Conservation (phyloP, 768 basidiomycete species). For the Mycena polygramma region DNA sequence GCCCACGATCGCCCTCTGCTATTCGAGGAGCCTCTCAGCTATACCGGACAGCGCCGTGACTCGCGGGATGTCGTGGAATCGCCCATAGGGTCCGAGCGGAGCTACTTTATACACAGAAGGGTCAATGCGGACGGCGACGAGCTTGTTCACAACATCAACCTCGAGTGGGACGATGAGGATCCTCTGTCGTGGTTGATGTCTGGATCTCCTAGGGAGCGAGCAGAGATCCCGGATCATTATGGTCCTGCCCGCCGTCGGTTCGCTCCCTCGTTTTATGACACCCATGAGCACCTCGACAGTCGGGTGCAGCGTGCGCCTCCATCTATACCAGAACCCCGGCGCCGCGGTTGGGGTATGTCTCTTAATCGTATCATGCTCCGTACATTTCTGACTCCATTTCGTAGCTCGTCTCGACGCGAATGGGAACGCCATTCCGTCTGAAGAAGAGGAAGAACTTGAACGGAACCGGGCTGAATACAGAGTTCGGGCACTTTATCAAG, state of each 20-base stretch:
- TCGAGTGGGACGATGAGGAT: constrained; percentile 56
- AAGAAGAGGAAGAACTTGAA: constrained; percentile 73
- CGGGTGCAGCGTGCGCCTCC: constrained; percentile 10
- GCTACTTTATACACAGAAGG: constrained; percentile 52
- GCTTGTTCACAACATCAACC: constrained; percentile 53
- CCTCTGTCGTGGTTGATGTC: constrained; percentile 48
- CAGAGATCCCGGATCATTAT: constrained; percentile 24
- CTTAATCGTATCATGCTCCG: constrained; percentile 9
- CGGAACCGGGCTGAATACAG: constrained; percentile 64
- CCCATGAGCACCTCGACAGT: constrained; percentile 33
- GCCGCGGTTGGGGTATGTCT: constrained; percentile 63
- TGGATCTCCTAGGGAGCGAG: constrained; percentile 30
- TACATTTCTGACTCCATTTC: background rate
- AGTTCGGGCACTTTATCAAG: constrained; percentile 49
- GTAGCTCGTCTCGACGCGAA: constrained; percentile 66
- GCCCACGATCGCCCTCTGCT: constrained; percentile 50
- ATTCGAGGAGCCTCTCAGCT: constrained; percentile 57
- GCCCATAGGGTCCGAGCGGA: constrained; percentile 40
- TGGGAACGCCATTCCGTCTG: constrained; percentile 73
- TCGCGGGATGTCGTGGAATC: constrained; percentile 34
- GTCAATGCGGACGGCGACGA: constrained; percentile 54
- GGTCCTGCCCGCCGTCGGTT: constrained; percentile 25
- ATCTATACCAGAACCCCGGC: constrained; percentile 39
- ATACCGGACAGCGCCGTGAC: constrained; percentile 33
- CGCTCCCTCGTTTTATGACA: constrained; percentile 9